Conservation (phyloP, 768 basidiomycete species). For the Favolaschia claudopus region DNA sequence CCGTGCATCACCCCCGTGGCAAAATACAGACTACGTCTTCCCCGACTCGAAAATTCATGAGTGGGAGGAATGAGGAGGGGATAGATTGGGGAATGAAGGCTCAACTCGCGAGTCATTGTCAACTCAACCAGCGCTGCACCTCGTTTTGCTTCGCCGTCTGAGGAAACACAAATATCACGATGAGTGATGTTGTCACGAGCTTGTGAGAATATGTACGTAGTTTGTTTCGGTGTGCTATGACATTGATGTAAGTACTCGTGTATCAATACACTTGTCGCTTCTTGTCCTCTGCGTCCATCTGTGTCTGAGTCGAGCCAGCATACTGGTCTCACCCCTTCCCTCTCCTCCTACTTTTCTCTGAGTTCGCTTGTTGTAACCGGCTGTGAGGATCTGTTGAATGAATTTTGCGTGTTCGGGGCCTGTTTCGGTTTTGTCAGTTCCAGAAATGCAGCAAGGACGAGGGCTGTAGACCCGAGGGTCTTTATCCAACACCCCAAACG, state of each 20-base stretch:
- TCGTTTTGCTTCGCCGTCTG: slow-evolving; percentile 38
- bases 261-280: too few species aligned
- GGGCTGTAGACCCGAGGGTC: slow-evolving; percentile 31
- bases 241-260: too few species aligned
- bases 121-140: slow-evolving; percentile 32
- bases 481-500: slow-evolving; percentile 24
- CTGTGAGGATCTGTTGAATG: slow-evolving; percentile 26
- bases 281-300: too few species aligned
- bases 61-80: slow-evolving; percentile 21
- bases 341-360: too few species aligned
- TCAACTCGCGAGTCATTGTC: slow-evolving; percentile 31
- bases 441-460: slow-evolving; percentile 30
- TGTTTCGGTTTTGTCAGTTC: slow-evolving; percentile 33
- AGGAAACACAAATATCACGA: slow-evolving; percentile 31
- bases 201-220: too few species aligned
- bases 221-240: too few species aligned
- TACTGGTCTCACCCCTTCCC: too few species aligned
- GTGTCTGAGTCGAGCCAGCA: too few species aligned
- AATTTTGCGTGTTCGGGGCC: slow-evolving; percentile 22
- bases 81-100: slow-evolving; percentile 32
- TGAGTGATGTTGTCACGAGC: slow-evolving; percentile 3
- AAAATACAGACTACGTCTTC: too few species aligned
- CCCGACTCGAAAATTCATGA: slow-evolving; percentile 42
- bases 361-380: background rate
- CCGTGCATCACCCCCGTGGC: too few species aligned